phyloP scores from a whole-genome alignment of 75 land plant genomes.

The Chamaecyparis obtusa region DNA sequence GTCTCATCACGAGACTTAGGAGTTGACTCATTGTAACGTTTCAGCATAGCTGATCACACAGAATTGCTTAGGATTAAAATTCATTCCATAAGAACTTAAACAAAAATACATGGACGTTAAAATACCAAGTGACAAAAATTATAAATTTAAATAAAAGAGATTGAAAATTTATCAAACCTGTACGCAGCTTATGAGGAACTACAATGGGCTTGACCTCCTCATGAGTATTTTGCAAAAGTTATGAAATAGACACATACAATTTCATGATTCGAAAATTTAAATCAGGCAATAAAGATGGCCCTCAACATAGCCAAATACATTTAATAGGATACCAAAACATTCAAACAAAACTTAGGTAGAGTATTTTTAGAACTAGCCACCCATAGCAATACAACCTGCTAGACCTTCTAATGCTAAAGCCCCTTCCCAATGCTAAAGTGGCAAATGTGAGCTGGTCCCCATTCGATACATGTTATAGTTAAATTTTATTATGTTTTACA shows the following conservation, averaged over 20 bases:
- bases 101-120: neutral
- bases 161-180: conserved; percentile 20
- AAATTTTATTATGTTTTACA: too few species aligned
- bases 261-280: neutral
- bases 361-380: neutral
- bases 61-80: neutral
- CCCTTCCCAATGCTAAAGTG: too few species aligned
- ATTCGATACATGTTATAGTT: too few species aligned
- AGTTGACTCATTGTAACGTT: conserved; percentile 11
- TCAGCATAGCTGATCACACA: conserved; percentile 14
- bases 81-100: neutral
- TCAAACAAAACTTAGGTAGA: neutral
- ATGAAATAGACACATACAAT: neutral
- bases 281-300: neutral
- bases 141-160: neutral
- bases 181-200: conserved; percentile 45
- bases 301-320: neutral
- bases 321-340: neutral
- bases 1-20: neutral
- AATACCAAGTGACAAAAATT: neutral
- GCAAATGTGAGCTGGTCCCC: too few species aligned
- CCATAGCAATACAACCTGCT: neutral
- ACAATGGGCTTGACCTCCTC: conserved; percentile 29
- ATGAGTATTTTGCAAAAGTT: conserved; percentile 11
- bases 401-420: too few species aligned